phyloP scores from a whole-genome alignment of 2,329 filamentous ascomycete species.

The Fusarium mundagurra region DNA sequence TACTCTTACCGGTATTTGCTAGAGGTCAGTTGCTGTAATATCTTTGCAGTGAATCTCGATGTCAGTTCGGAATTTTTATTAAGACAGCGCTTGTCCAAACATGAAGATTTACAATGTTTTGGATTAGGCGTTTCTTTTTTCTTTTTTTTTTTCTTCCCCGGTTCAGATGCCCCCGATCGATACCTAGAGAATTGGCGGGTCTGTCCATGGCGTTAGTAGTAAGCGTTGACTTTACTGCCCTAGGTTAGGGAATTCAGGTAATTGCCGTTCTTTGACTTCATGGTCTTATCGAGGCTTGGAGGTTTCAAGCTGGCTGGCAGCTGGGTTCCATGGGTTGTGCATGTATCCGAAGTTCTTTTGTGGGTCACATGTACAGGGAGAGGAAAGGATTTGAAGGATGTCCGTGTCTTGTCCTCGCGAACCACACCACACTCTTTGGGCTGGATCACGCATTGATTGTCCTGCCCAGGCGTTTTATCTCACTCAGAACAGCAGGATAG shows the following conservation, averaged over 20 bases:
- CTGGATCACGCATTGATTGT: slow-evolving; percentile 22
- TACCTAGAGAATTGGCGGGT: background rate
- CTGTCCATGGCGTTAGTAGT: background rate
- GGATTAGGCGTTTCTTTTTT: background rate
- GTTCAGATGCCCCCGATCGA: slow-evolving; percentile 1
- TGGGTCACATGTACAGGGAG: background rate
- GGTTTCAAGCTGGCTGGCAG: background rate
- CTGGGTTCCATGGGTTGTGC: background rate
- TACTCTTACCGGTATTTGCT: background rate
- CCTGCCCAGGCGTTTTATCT: slow-evolving; percentile 17
- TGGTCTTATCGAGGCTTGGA: slow-evolving; percentile 8
- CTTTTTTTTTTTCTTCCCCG: background rate
- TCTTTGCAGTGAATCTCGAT: background rate
- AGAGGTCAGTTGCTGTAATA: background rate
- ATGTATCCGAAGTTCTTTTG: background rate
- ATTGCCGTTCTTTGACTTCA: slow-evolving; percentile 1
- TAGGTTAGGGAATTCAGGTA: slow-evolving; percentile 4
- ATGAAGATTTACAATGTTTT: background rate
- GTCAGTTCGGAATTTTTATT: background rate
- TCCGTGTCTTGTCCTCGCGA: background rate
- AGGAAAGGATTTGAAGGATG: background rate
- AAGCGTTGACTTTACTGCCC: background rate
- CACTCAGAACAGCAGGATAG: background rate
- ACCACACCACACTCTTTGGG: background rate
- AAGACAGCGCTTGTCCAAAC: background rate